Evolutionary conservation across 345 rosid species (phyloP).

Genomic region (Eucalyptus curtisii): DNA sequence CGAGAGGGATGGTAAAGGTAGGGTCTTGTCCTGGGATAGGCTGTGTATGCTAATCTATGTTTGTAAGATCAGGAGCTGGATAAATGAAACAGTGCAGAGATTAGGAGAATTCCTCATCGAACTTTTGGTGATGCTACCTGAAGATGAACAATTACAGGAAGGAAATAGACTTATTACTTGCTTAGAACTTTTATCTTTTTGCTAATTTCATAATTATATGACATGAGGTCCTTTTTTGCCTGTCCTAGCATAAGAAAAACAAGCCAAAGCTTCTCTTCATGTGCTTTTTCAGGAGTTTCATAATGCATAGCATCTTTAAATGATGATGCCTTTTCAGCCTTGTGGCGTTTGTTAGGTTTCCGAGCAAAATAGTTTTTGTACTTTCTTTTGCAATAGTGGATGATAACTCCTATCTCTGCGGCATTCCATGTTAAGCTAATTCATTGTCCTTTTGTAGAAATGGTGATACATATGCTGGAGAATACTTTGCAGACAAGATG

Average conservation of each 20-base stretch:
- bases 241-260: neutral
- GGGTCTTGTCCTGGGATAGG: neutral
- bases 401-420: neutral
- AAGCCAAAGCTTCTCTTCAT: neutral
- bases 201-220: neutral
- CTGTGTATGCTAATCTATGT: neutral
- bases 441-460: conserved; percentile 27
- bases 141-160: neutral
- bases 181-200: neutral
- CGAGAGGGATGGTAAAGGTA: neutral
- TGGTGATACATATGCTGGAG: conserved; percentile 90
- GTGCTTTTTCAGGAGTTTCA: neutral
- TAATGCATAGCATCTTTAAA: neutral
- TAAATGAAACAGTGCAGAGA: neutral
- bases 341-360: neutral
- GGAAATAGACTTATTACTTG: neutral
- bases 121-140: neutral
- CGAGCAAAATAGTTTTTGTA: neutral
- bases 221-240: neutral
- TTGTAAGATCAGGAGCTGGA: neutral
- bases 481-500: conserved; percentile 97
- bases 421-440: neutral
- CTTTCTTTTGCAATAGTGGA: neutral
- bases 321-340: neutral
- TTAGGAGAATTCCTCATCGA: neutral